These are phyloP conservation scores for Brassica hybrid DNA, from an alignment of 441 rosid genomes.

Conservation along the genomic window DNA sequence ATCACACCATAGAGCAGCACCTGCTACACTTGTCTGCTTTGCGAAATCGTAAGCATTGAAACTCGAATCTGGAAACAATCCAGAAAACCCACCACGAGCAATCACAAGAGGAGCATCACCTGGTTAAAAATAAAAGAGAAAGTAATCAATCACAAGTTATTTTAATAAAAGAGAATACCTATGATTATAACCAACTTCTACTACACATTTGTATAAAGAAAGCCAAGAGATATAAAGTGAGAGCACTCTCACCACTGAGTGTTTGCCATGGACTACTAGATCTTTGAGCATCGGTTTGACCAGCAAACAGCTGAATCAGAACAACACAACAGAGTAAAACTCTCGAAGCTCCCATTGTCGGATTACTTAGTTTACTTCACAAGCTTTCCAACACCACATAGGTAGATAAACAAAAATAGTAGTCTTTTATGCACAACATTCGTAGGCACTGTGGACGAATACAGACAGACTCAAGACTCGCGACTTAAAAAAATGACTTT, in stretches of 20 bases:
- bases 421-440: background rate
- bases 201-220: background rate
- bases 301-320: background rate
- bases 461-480: background rate
- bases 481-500: background rate
- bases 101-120: background rate
- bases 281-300: background rate
- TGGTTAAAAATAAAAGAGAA: background rate
- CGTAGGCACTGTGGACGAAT: background rate
- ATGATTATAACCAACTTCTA: background rate
- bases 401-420: background rate
- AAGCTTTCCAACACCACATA: background rate
- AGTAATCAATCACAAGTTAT: background rate
- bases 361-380: background rate
- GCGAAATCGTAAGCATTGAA: too few species aligned
- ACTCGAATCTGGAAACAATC: too few species aligned
- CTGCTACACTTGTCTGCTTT: too few species aligned
- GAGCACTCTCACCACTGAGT: background rate
- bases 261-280: background rate
- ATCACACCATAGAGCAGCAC: too few species aligned
- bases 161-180: background rate
- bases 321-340: background rate
- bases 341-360: background rate
- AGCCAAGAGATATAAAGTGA: background rate
- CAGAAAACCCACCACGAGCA: too few species aligned